Percentiles rank a stretch among this genome's conserved stretches.
Evolutionary conservation across 1,139 yeast genomes (phyloP).

Genomic region (Yamadazyma taylorii): DNA sequence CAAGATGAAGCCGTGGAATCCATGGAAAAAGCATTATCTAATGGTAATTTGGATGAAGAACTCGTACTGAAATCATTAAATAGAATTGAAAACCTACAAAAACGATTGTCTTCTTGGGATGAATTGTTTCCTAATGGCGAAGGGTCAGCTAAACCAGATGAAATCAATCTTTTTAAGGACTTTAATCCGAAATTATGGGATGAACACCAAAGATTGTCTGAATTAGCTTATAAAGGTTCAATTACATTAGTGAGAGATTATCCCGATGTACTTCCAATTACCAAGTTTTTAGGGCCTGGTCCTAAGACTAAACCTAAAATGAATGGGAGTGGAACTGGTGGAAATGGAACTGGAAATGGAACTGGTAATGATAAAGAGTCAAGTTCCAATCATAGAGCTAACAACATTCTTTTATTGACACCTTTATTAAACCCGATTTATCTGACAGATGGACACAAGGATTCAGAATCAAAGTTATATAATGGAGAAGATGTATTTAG

Average conservation of each 20-base stretch:
- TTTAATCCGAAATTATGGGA: conserved; percentile 36
- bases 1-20: conserved; percentile 63
- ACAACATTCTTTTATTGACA: conserved; percentile 50
- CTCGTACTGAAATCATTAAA: conserved; percentile 40
- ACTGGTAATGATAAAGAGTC: conserved; percentile 16
- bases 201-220: conserved; percentile 46
- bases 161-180: conserved; percentile 26
- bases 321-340: too few relatives aligned
- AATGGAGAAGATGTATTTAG: conserved; percentile 62
- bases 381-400: conserved; percentile 14
- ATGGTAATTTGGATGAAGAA: conserved; percentile 52
- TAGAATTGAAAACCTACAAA: conserved; percentile 48
- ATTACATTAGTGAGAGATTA: conserved; percentile 60
- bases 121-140: conserved; percentile 44
- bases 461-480: conserved; percentile 26
- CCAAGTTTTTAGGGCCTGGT: conserved; percentile 26
- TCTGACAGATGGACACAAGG: conserved; percentile 14
- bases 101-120: conserved; percentile 47
- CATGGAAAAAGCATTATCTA: conserved; percentile 50
- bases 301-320: conserved; percentile 4
- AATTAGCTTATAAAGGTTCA: conserved; percentile 51
- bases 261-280: conserved; percentile 52
- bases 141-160: conserved; percentile 28
- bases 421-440: conserved; percentile 53
- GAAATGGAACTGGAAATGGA: conserved; percentile 3